Percentiles rank a stretch among this genome's conserved stretches.
phyloP scores from a whole-genome alignment of 768 basidiomycete species.

The Collybiopsis confluens region DNA sequence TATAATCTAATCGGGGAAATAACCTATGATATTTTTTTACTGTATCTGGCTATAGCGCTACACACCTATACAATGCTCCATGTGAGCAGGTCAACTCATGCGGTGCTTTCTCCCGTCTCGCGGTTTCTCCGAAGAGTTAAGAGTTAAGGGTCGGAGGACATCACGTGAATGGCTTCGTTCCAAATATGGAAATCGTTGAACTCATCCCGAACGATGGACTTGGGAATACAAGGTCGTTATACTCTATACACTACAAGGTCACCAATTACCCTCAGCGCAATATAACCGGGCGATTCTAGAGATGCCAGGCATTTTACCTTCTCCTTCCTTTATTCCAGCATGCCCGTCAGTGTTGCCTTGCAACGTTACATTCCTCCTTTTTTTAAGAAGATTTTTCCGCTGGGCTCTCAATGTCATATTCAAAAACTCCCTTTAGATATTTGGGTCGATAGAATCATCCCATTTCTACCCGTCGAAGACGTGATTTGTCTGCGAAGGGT shows the following conservation, averaged over 20 bases:
- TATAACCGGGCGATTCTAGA: neutral
- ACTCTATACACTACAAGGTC: neutral
- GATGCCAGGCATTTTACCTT: neutral
- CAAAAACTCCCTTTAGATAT: slow-evolving; percentile 36
- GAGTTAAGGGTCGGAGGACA: no score
- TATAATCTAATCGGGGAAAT: no score
- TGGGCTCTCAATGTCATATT: neutral
- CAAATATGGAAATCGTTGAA: no score
- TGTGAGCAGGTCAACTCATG: no score
- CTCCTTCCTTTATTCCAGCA: neutral
- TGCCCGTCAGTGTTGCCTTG: neutral
- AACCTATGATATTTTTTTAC: no score
- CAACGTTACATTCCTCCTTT: slow-evolving; percentile 4
- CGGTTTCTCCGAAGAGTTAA: no score
- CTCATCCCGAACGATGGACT: no score
- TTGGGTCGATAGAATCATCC: slow-evolving; percentile 39
- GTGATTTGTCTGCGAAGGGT: slow-evolving; percentile 43
- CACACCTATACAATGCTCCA: no score
- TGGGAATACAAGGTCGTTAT: neutral
- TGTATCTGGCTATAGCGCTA: no score
- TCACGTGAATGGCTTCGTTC: no score
- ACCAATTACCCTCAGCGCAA: neutral
- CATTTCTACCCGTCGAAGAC: slow-evolving; percentile 40
- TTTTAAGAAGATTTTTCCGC: neutral
- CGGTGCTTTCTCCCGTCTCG: no score